Percentiles rank a stretch among this genome's conserved stretches.
Conservation (phyloP, 108 stramenopile genomes). For the Cyclostephanos invisitatus region DNA sequence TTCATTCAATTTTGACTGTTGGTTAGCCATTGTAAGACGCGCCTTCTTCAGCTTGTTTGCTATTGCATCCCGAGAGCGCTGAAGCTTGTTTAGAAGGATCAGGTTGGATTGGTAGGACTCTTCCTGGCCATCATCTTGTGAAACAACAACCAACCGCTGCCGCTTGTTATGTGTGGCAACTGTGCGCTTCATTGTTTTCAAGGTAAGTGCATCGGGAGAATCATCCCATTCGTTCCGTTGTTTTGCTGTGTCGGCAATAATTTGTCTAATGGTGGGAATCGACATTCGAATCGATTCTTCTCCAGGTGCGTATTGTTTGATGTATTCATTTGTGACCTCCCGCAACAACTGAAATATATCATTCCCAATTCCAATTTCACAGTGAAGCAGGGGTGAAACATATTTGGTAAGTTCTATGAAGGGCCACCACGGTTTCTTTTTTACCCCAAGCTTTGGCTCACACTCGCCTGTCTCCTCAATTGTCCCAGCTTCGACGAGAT, state of each 20-base stretch:
- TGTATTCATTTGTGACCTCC: not conserved
- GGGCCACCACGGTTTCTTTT: conserved; percentile 2
- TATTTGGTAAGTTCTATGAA: not conserved
- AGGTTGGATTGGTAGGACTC: too few relatives aligned
- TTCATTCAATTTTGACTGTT: too few relatives aligned
- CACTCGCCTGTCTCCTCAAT: not conserved
- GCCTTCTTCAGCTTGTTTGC: too few relatives aligned
- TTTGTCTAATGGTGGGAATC: not conserved
- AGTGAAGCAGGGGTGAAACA: conserved; percentile 4
- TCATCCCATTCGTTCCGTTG: not conserved
- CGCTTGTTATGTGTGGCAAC: too few relatives aligned
- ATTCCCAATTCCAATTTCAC: not conserved
- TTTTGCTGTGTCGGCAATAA: not conserved
- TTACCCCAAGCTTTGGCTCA: conserved; percentile 1
- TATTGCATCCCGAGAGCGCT: too few relatives aligned
- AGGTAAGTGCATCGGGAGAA: not conserved
- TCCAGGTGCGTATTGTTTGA: not conserved
- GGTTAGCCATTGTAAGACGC: too few relatives aligned
- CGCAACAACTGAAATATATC: not conserved
- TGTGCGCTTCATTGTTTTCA: not conserved
- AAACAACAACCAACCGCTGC: too few relatives aligned
- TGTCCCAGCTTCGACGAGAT: not conserved
- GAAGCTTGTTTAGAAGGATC: too few relatives aligned
- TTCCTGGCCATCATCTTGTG: too few relatives aligned
- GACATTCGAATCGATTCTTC: not conserved